Percentiles rank a stretch among this genome's conserved stretches.
phyloP scores from a whole-genome alignment of 164 flowering plant species.

The Berberis thunbergii region DNA sequence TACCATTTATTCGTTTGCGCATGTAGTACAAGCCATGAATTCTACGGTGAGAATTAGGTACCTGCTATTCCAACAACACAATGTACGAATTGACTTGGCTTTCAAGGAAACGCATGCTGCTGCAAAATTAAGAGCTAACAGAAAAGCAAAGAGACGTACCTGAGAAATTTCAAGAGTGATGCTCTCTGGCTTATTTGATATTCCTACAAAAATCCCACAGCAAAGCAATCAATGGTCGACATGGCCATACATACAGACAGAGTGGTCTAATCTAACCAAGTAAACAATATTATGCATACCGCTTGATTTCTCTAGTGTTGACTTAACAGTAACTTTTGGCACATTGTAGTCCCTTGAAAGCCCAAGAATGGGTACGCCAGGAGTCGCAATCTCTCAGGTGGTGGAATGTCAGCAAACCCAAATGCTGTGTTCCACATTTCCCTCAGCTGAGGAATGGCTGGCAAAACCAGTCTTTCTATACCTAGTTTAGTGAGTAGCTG shows the following conservation, averaged over 20 bases:
- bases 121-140: neutral
- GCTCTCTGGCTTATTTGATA: neutral
- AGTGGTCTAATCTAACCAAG: neutral
- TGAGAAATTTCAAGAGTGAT: neutral
- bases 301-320: conserved; percentile 6
- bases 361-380: conserved; percentile 51
- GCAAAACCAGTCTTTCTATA: conserved; percentile 70
- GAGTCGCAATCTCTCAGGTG: conserved; percentile 41
- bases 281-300: neutral
- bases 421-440: conserved; percentile 68
- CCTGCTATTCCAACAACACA: conserved; percentile 5
- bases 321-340: conserved; percentile 47
- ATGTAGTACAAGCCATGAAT: conserved; percentile 10
- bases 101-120: neutral
- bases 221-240: neutral
- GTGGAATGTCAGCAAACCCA: conserved; percentile 53
- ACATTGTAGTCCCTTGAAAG: conserved; percentile 63
- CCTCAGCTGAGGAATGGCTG: conserved; percentile 54
- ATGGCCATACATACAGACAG: neutral
- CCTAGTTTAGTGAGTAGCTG: conserved; percentile 64
- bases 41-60: neutral
- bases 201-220: neutral
- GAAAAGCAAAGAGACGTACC: neutral
- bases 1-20: conserved; percentile 5
- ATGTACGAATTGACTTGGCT: neutral